These are phyloP conservation scores for Trypanosoma melophagium DNA, from an alignment of 208 protist genomes.

Conservation along the genomic window DNA sequence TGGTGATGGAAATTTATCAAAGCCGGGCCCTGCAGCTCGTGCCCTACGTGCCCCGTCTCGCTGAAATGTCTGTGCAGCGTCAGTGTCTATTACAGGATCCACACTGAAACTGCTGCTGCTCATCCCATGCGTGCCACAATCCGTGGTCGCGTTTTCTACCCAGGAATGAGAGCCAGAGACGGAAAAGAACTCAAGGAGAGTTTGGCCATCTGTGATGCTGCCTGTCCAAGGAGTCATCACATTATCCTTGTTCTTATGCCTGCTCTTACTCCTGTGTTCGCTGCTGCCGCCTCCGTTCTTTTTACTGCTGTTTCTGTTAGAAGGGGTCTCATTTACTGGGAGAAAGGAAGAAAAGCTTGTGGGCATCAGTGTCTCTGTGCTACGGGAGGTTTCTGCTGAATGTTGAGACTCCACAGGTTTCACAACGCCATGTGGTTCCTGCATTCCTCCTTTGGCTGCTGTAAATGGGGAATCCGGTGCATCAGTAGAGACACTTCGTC, in stretches of 20 bases:
- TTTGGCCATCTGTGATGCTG: background rate
- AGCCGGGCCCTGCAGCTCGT: slow-evolving; percentile 13
- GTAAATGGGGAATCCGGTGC: no score
- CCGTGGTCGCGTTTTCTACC: background rate
- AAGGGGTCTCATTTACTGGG: no score
- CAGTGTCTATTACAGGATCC: slow-evolving; percentile 14
- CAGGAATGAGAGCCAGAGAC: background rate
- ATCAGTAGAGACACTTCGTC: no score
- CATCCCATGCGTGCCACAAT: background rate
- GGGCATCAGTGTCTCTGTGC: no score
- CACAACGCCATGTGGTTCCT: no score
- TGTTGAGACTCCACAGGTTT: no score
- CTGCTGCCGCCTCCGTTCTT: no score
- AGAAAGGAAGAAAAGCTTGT: no score
- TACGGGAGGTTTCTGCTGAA: no score
- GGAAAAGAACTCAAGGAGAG: slow-evolving; percentile 18
- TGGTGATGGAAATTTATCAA: slow-evolving; percentile 19
- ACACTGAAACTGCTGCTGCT: background rate
- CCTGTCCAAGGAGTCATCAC: background rate
- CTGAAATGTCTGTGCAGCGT: slow-evolving; percentile 13
- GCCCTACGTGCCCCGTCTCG: slow-evolving; percentile 16
- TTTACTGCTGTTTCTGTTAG: no score
- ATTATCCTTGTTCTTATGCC: background rate
- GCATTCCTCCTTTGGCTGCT: no score
- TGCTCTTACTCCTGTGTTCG: background rate